phyloP scores from a whole-genome alignment of 2,329 filamentous ascomycete genomes.

The Microcera coccophila region DNA sequence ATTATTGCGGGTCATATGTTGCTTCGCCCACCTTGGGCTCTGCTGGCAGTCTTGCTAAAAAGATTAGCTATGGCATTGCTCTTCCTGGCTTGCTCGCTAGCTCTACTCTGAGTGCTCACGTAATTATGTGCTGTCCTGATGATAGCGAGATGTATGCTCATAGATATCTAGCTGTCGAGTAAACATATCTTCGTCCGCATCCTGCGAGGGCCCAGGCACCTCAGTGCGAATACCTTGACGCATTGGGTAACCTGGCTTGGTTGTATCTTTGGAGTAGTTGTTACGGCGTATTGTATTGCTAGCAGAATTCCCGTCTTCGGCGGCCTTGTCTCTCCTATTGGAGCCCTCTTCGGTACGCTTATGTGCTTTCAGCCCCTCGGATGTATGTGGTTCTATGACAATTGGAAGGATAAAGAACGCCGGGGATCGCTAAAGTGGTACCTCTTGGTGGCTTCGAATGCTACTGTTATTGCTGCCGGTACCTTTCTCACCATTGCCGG shows the following conservation, averaged over 20 bases:
- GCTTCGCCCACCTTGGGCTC: constrained; percentile 46
- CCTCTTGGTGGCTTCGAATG: not conserved
- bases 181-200: not conserved
- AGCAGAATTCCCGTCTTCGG: not conserved
- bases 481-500: not conserved
- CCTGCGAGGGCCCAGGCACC: not conserved
- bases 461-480: not conserved
- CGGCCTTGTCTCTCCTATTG: not conserved
- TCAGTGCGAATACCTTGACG: not conserved
- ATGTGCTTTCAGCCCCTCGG: not conserved
- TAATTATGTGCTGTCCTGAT: constrained; percentile 11
- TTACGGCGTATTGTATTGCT: not conserved
- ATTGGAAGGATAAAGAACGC: not conserved
- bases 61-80: constrained; percentile 42
- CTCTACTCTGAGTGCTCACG: constrained; percentile 27
- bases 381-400: not conserved
- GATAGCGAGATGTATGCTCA: too few species aligned
- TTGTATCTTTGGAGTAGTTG: not conserved
- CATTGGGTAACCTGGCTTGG: not conserved
- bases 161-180: not conserved
- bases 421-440: not conserved
- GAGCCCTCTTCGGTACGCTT: not conserved
- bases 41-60: constrained; percentile 40
- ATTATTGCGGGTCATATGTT: constrained; percentile 43
- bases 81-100: constrained; percentile 30